phyloP scores from a whole-genome alignment of 768 basidiomycete genomes.

The Lactifluus pinguis region DNA sequence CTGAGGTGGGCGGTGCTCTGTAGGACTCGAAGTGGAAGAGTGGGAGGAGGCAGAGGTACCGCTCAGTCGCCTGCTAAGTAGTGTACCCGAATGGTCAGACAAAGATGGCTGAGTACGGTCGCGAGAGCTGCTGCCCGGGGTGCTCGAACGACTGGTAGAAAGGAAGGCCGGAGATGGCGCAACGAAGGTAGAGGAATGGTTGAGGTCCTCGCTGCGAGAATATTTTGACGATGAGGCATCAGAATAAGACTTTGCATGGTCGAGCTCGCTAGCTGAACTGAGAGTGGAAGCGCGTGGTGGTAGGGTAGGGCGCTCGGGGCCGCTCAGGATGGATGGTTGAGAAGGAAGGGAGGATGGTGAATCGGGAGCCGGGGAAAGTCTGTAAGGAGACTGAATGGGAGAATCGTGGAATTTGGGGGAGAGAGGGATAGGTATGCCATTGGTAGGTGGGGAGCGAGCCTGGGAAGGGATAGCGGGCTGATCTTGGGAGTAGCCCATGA shows the following conservation, averaged over 20 bases:
- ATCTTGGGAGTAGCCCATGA: conserved; percentile 17
- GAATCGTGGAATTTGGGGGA: conserved; percentile 5
- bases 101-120: conserved; percentile 42
- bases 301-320: conserved; percentile 42
- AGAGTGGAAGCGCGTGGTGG: conserved; percentile 62
- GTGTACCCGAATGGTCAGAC: conserved; percentile 44
- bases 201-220: conserved; percentile 65
- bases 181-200: conserved; percentile 35
- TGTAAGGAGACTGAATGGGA: conserved; percentile 11
- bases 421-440: conserved; percentile 6
- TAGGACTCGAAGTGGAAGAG: conserved; percentile 45
- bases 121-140: conserved; percentile 40
- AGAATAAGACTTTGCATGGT: conserved; percentile 34
- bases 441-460: not conserved
- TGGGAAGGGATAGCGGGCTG: conserved; percentile 6
- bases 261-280: conserved; percentile 42
- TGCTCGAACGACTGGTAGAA: conserved; percentile 50
- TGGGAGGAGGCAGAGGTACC: conserved; percentile 43
- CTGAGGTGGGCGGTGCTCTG: conserved; percentile 31
- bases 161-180: conserved; percentile 31
- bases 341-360: conserved; percentile 10
- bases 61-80: conserved; percentile 35
- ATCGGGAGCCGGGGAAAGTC: conserved; percentile 1
- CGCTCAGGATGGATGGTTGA: conserved; percentile 2
- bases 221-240: conserved; percentile 29